A percentile compares a stretch with the other conserved stretches of the same genome.
Conservation (phyloP, 2,329 filamentous ascomycete species). For the Colletotrichum sp. region DNA sequence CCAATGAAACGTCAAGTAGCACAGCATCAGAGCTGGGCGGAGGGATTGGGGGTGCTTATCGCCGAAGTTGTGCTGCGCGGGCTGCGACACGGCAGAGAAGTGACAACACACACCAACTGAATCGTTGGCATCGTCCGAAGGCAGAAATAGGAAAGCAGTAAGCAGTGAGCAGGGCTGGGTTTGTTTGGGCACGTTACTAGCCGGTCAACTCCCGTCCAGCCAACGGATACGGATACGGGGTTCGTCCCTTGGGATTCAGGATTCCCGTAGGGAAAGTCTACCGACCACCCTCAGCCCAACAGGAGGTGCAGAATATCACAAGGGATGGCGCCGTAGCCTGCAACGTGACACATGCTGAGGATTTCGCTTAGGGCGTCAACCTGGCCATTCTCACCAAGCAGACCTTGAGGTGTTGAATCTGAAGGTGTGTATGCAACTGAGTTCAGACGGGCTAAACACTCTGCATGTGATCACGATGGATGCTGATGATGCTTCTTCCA, state of each 20-base stretch:
- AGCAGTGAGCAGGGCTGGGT: background rate
- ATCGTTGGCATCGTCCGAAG: background rate
- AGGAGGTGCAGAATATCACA: background rate
- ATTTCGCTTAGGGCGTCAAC: background rate
- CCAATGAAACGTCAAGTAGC: background rate
- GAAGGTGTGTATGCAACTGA: background rate
- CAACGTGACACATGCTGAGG: background rate
- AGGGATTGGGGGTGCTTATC: background rate
- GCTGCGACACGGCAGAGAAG: background rate
- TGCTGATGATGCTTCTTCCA: background rate
- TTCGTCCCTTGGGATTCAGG: slow-evolving; percentile 8
- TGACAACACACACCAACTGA: background rate
- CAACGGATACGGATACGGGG: slow-evolving; percentile 18
- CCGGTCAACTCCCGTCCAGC: background rate
- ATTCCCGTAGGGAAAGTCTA: background rate
- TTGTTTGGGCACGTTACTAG: background rate
- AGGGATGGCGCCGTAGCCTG: background rate
- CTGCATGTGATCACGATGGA: background rate
- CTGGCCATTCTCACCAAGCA: background rate
- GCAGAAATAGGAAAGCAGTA: background rate
- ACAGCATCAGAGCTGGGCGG: background rate
- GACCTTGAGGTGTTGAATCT: background rate
- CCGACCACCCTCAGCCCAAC: background rate
- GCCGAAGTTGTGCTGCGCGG: background rate
- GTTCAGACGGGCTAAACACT: background rate